Base-by-base conservation (phyloP, 306 rosid genomes). In the Cajanus cajan region DNA sequence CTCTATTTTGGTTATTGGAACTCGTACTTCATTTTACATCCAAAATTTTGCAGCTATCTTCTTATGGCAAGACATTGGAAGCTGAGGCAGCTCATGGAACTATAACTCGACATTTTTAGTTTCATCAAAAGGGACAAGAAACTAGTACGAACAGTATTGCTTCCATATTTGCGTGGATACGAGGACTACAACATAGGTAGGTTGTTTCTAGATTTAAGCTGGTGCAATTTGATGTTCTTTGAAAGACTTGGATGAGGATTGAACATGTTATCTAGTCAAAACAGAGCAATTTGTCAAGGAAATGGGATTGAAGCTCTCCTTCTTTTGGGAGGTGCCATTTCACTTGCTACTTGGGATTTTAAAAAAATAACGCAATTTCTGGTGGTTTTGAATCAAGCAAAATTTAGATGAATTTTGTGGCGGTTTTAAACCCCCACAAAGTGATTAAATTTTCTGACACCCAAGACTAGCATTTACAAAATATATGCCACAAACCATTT, bases 11-110 rank as follows among this genome's bases (percentile, higher is more conserved):
- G 21, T 51, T 74, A 36, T 51, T 74, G 47, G 68, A 48, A 4
- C 21, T 66, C 64, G 52, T n/a, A n/a, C n/a, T 82, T 47, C 22
- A 44, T 57, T 79, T 51, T 62, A 28, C 39, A 24, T 78, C 75
- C 66, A 74, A 51, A 69, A 37, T 80, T 37, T 87, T 83, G 90
- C 90, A 93, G 99, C 80, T 96, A 80, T 90, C 99, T 25, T 91
- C 99, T 59, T 97, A 96, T 62, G 98, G 99, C 80, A 96, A 91
- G 89, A 96, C 99, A 44, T 50, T 96, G 79, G 98, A 96, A 87
- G 94, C 98, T 19, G 98, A 96, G 89, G 99, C 99, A 43, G 98
- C 99, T 80, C 99, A 96, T 87, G 99, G 99, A 86, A 96, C 99
- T 78, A 98, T 96, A 44, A 93, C 97, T 36, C 87, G 98, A 37